Conservation (phyloP, 2,329 filamentous ascomycete species). For the Aspergillus alliaceus region DNA sequence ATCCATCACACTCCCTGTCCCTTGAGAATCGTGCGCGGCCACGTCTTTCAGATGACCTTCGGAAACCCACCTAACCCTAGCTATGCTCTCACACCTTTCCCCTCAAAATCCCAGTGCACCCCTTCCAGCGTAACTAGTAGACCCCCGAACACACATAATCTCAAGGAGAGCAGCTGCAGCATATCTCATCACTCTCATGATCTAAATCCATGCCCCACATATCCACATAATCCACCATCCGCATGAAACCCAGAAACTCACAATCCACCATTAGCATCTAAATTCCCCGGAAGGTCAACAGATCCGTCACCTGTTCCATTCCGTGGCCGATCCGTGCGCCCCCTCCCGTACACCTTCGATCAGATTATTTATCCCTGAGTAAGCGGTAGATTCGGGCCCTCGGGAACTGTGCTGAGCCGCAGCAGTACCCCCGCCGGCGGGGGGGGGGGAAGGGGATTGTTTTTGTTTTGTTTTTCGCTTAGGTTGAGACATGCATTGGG, state of each 20-base stretch:
- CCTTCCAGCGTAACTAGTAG: too few relatives aligned
- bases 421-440: too few relatives aligned
- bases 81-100: too few relatives aligned
- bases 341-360: too few relatives aligned
- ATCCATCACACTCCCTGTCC: background rate
- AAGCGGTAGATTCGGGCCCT: too few relatives aligned
- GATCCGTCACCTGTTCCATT: background rate
- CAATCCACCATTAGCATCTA: background rate
- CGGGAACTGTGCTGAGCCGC: too few relatives aligned
- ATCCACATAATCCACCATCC: background rate
- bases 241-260: background rate
- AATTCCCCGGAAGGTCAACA: background rate
- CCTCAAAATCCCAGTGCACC: too few relatives aligned
- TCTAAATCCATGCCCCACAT: background rate
- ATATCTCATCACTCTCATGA: background rate
- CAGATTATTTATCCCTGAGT: background rate
- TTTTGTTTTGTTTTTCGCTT: background rate
- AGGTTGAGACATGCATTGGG: too few relatives aligned
- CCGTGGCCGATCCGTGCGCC: background rate
- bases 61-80: background rate
- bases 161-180: background rate
- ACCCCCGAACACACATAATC: too few relatives aligned
- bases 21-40: background rate
- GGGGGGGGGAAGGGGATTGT: too few relatives aligned
- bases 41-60: background rate